Percentiles rank a stretch among this genome's conserved stretches.
These are phyloP conservation scores for Leucoagaricus sp. DNA, from an alignment of 1,284 basidiomycete genomes.

Conservation along the genomic window DNA sequence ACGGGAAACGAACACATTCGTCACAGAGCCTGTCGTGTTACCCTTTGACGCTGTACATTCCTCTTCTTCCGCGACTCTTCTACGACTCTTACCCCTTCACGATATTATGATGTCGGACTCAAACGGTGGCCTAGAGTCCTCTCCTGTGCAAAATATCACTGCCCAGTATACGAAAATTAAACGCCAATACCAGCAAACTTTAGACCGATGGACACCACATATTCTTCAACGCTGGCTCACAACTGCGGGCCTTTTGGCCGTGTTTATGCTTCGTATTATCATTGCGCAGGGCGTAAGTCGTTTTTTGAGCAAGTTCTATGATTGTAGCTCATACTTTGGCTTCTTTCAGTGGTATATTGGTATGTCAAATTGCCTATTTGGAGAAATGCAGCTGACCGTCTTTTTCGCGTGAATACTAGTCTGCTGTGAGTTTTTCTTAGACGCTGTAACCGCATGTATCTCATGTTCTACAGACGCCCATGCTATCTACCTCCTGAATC, in stretches of 20 bases:
- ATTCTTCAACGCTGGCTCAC: conserved; percentile 88
- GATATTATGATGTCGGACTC: conserved; percentile 53
- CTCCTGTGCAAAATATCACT: conserved; percentile 53
- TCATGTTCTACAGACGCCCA: conserved; percentile 62
- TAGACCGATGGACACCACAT: conserved; percentile 93
- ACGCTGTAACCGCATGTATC: neutral
- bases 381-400: conserved; percentile 3
- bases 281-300: conserved; percentile 85
- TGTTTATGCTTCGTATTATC: conserved; percentile 90
- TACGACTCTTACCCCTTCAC: conserved; percentile 21
- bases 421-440: conserved; percentile 55
- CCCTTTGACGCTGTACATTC: neutral
- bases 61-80: neutral
- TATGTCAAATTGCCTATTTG: conserved; percentile 37
- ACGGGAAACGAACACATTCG: conserved; percentile 14
- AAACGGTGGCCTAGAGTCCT: conserved; percentile 41
- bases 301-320: conserved; percentile 1
- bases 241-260: conserved; percentile 67
- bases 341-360: conserved; percentile 86
- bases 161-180: conserved; percentile 51
- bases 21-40: conserved; percentile 4
- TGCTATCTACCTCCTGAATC: conserved; percentile 91
- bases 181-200: conserved; percentile 78
- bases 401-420: conserved; percentile 39
- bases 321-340: conserved; percentile 5